Conservation (phyloP, 1,284 basidiomycete genomes). For the Mycena citricolor region DNA sequence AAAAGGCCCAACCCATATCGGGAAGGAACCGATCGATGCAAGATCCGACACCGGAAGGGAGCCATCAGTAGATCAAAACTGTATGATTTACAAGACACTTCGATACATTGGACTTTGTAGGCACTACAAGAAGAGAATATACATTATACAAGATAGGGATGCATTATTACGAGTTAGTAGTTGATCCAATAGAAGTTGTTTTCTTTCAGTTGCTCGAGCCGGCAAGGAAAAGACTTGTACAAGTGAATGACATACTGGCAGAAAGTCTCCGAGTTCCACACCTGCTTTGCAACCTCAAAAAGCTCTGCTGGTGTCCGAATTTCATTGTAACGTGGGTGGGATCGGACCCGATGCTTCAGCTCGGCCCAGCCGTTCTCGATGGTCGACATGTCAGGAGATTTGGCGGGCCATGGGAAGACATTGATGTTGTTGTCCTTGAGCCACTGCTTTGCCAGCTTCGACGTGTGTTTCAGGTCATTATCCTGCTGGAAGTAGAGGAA, state of each 20-base stretch:
- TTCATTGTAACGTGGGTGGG: neutral
- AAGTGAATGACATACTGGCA: neutral
- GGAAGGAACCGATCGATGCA: too few species aligned
- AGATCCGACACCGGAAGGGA: too few species aligned
- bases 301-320: neutral
- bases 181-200: conserved; percentile 3
- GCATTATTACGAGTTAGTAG: too few species aligned
- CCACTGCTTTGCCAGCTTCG: conserved; percentile 25
- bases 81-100: too few species aligned
- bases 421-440: conserved; percentile 27
- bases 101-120: too few species aligned
- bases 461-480: conserved; percentile 33
- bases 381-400: conserved; percentile 33
- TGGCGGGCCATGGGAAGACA: conserved; percentile 30
- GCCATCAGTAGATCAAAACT: too few species aligned
- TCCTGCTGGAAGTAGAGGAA: conserved; percentile 32
- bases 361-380: conserved; percentile 34
- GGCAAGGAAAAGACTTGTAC: conserved; percentile 11
- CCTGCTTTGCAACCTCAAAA: neutral
- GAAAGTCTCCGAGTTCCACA: conserved; percentile 13
- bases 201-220: conserved; percentile 3
- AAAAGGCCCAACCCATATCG: too few species aligned
- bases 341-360: conserved; percentile 23
- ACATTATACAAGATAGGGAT: too few species aligned
- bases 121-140: too few species aligned